Percentiles rank a stretch among this genome's conserved stretches.
Evolutionary conservation across 805 yeast species (phyloP).

Genomic region (Nakazawaea pomicola): DNA sequence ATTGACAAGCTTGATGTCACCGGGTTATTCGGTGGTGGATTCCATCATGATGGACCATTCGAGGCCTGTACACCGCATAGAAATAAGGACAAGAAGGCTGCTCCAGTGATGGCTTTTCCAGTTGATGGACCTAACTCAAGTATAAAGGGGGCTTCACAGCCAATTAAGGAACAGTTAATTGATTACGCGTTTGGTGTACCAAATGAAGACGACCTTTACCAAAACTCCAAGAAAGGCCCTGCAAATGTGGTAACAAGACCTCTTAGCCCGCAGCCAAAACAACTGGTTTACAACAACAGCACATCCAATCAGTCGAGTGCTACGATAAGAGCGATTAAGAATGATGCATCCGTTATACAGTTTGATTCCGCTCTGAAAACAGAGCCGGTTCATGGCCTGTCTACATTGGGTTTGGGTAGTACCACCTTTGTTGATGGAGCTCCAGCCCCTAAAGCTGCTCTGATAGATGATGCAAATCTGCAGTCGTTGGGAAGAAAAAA

Average conservation of each 20-base stretch:
- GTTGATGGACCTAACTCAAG: conserved; percentile 91
- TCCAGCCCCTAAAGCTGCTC: conserved; percentile 66
- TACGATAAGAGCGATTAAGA: conserved; percentile 37
- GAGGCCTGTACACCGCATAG: conserved; percentile 98
- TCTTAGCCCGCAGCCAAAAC: neutral
- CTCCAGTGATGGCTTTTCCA: conserved; percentile 95
- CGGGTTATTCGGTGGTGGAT: conserved; percentile 86
- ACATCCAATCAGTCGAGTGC: conserved; percentile 16
- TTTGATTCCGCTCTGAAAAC: conserved; percentile 70
- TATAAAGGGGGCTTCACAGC: conserved; percentile 58
- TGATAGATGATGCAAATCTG: conserved; percentile 29
- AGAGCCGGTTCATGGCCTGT: conserved; percentile 75
- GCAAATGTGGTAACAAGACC: neutral
- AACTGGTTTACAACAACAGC: conserved; percentile 1
- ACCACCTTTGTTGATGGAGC: conserved; percentile 95
- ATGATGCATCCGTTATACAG: conserved; percentile 48
- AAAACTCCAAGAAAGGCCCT: neutral
- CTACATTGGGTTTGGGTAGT: conserved; percentile 85
- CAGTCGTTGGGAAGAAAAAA: conserved; percentile 72
- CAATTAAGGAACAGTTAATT: conserved; percentile 54
- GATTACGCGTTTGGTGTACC: conserved; percentile 73
- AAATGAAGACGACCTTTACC: conserved; percentile 15
- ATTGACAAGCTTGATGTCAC: conserved; percentile 96
- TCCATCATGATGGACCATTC: conserved; percentile 98
- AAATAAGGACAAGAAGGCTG: conserved; percentile 65